These are phyloP conservation scores for Talaromyces sp. DNA, from an alignment of 2,329 filamentous ascomycete genomes.

Conservation along the genomic window DNA sequence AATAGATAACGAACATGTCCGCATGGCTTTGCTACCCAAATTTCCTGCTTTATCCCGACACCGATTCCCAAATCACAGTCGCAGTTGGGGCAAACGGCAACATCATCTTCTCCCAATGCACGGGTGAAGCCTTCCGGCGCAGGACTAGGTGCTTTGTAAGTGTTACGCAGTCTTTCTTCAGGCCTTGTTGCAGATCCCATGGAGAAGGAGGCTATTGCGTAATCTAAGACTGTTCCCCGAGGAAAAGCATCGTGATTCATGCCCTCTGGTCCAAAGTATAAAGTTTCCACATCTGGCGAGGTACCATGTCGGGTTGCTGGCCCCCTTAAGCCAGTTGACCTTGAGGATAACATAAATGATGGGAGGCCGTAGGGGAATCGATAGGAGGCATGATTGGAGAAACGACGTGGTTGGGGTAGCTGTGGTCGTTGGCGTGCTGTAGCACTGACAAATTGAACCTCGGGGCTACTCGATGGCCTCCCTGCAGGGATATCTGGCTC, in stretches of 20 bases:
- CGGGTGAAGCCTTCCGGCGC: conserved; percentile 79
- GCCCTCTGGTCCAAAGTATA: not conserved
- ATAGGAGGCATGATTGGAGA: too few species aligned
- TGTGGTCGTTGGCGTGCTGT: conserved; percentile 22
- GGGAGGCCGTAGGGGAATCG: too few species aligned
- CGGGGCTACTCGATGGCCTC: conserved; percentile 43
- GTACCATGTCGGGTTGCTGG: not conserved
- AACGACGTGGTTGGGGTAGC: conserved; percentile 9
- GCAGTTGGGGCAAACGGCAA: conserved; percentile 84
- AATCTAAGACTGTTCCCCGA: conserved; percentile 10
- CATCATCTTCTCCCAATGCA: conserved; percentile 69
- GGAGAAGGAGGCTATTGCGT: conserved; percentile 11
- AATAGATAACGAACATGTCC: conserved; percentile 72
- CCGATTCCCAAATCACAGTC: conserved; percentile 80
- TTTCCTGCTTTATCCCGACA: conserved; percentile 72
- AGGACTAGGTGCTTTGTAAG: conserved; percentile 65
- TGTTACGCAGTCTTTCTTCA: conserved; percentile 20
- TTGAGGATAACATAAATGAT: too few species aligned
- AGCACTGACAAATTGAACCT: conserved; percentile 54
- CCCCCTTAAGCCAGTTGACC: too few species aligned
- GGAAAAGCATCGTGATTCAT: too few species aligned
- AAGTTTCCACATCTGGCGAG: not conserved
- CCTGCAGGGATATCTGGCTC: conserved; percentile 24
- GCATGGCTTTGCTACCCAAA: conserved; percentile 89
- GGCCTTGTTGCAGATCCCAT: conserved; percentile 3